Percentiles rank a stretch among this genome's conserved stretches.
phyloP scores from a whole-genome alignment of 768 basidiomycete species.

The Crepidotus variabilis region DNA sequence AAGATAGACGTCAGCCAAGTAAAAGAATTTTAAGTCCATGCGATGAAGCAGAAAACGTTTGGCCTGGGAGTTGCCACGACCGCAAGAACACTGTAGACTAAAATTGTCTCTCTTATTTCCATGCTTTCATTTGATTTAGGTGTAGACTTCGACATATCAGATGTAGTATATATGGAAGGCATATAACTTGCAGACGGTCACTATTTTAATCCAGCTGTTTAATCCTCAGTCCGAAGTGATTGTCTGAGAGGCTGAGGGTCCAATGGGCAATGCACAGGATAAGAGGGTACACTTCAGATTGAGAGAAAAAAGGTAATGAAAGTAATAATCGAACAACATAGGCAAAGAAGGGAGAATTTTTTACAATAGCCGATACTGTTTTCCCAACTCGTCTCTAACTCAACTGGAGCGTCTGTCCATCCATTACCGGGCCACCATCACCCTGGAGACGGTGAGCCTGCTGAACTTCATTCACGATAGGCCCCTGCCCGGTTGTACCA shows the following conservation, averaged over 20 bases:
- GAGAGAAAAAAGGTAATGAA: neutral
- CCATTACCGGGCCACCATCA: constrained; percentile 50
- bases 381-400: constrained; percentile 16
- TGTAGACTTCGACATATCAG: too few species aligned
- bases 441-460: constrained; percentile 43
- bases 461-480: constrained; percentile 43
- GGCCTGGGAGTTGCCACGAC: too few species aligned
- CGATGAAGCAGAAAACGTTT: too few species aligned
- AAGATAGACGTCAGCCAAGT: too few species aligned
- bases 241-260: too few species aligned
- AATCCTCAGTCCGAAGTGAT: neutral
- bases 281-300: neutral
- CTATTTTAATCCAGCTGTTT: neutral
- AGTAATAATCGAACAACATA: neutral
- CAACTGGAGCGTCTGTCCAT: constrained; percentile 53
- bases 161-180: too few species aligned
- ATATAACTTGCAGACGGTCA: too few species aligned
- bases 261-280: neutral
- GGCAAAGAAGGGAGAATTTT: constrained; percentile 4
- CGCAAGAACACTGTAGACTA: too few species aligned
- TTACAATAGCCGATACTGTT: neutral
- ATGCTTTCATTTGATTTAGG: too few species aligned
- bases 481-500: constrained; percentile 60
- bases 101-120: too few species aligned
- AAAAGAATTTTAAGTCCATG: too few species aligned